Percentiles rank a stretch among this genome's conserved stretches.
Evolutionary conservation across 495 filamentous ascomycete species (phyloP).

Genomic region (Parathielavia hyrcaniae): DNA sequence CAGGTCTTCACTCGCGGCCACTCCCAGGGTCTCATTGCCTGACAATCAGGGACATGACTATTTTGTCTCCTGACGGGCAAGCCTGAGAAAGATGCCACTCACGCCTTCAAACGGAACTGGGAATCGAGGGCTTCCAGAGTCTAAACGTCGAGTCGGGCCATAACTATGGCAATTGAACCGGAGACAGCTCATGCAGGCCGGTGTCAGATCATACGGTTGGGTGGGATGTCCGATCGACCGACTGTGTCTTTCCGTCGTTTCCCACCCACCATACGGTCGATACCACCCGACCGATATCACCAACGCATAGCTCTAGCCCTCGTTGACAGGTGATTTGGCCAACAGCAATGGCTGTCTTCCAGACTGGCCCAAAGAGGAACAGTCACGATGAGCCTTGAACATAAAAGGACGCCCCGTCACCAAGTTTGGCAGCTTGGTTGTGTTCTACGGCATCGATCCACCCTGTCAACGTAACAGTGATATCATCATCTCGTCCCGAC

Average conservation of each 20-base stretch:
- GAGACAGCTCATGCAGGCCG: background rate
- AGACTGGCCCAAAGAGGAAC: background rate
- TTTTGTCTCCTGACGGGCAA: background rate
- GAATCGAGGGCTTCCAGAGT: too few species aligned
- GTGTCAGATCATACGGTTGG: slow-evolving; percentile 19
- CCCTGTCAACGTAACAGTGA: slow-evolving; percentile 4
- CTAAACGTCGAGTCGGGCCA: too few species aligned
- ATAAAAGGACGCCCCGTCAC: background rate
- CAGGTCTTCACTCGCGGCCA: background rate
- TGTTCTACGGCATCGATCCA: too few species aligned
- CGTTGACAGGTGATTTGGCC: background rate
- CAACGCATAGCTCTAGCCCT: background rate
- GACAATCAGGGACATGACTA: too few species aligned
- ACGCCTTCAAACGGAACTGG: too few species aligned
- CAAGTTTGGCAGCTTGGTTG: too few species aligned
- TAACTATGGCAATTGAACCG: too few species aligned
- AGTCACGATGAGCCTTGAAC: background rate
- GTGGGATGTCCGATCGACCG: background rate
- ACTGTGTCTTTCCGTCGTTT: background rate
- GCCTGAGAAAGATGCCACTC: too few species aligned
- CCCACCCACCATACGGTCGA: too few species aligned
- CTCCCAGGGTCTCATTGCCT: too few species aligned
- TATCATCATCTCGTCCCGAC: background rate
- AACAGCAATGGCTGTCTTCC: too few species aligned
- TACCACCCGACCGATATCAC: slow-evolving; percentile 12